A percentile compares a stretch with the other conserved stretches of the same genome.
phyloP scores from a whole-genome alignment of 495 filamentous ascomycete genomes.

The Chaetomidium leptoderma region DNA sequence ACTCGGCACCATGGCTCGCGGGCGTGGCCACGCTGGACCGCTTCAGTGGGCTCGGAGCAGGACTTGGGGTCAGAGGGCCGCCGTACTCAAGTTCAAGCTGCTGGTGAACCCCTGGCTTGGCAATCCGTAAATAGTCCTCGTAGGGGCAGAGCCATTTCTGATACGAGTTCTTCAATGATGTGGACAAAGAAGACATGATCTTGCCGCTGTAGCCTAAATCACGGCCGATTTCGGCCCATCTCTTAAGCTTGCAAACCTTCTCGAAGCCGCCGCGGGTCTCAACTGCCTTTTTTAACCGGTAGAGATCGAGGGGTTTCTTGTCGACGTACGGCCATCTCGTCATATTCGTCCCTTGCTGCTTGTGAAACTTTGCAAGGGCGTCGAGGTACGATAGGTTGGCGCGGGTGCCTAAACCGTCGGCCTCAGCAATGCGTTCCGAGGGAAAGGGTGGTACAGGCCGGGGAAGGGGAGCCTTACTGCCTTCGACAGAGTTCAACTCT shows the following conservation, averaged over 20 bases:
- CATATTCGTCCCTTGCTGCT: conserved; percentile 88
- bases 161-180: conserved; percentile 97
- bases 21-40: conserved; percentile 67
- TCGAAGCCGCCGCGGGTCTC: conserved; percentile 92
- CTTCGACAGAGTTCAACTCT: conserved; percentile 97
- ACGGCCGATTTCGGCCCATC: conserved; percentile 98
- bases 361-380: conserved; percentile 93
- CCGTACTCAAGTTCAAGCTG: conserved; percentile 91
- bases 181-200: conserved; percentile 99
- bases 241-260: conserved; percentile 92
- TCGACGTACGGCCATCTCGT: conserved; percentile 94
- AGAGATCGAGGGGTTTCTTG: conserved; percentile 94
- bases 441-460: conserved; percentile 11
- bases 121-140: conserved; percentile 87
- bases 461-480: conserved; percentile 63
- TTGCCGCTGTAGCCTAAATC: conserved; percentile 98
- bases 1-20: conserved; percentile 58
- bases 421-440: conserved; percentile 14
- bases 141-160: conserved; percentile 94
- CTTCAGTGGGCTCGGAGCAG: conserved; percentile 79
- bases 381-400: conserved; percentile 96
- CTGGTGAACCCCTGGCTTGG: conserved; percentile 95
- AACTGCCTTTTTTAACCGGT: conserved; percentile 94
- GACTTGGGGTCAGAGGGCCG: conserved; percentile 90
- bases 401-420: conserved; percentile 64